These are phyloP conservation scores for Neofusicoccum sp. DNA, from an alignment of 2,329 filamentous ascomycete species.

Conservation along the genomic window DNA sequence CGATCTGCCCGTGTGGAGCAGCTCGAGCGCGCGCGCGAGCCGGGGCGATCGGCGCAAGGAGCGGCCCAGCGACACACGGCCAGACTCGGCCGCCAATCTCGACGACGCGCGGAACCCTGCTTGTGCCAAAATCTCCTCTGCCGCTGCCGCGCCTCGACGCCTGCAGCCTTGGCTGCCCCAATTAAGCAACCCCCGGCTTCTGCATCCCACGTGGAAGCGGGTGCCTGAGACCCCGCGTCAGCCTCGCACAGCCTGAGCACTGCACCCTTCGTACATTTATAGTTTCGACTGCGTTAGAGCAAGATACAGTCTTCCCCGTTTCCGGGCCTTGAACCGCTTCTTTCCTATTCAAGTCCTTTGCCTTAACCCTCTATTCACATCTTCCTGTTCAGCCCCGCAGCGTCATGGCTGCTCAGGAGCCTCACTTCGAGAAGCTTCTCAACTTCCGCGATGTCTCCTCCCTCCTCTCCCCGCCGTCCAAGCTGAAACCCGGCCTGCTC, in stretches of 20 bases:
- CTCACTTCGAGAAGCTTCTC: conserved; percentile 28
- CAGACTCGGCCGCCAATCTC: background rate
- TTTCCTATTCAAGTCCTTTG: too few species aligned
- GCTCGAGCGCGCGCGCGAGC: background rate
- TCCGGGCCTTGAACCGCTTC: too few species aligned
- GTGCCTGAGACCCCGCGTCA: background rate
- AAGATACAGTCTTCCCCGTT: background rate
- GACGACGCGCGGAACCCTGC: background rate
- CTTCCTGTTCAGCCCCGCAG: too few species aligned
- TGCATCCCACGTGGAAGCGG: too few species aligned
- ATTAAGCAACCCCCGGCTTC: too few species aligned
- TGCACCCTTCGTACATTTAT: background rate
- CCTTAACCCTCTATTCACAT: too few species aligned
- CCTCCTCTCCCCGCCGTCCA: background rate
- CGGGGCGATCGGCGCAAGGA: background rate
- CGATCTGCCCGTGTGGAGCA: conserved; percentile 3
- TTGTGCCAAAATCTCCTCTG: background rate
- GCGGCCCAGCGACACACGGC: too few species aligned
- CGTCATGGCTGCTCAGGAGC: conserved; percentile 6
- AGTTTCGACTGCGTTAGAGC: background rate
- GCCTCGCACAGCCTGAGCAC: background rate
- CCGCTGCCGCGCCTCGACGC: background rate
- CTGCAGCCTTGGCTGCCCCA: background rate
- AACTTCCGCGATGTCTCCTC: conserved; percentile 36
- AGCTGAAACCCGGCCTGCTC: conserved; percentile 29